These are phyloP conservation scores for Botrytis hyacinthi DNA, from an alignment of 2,329 filamentous ascomycete genomes.

Conservation along the genomic window DNA sequence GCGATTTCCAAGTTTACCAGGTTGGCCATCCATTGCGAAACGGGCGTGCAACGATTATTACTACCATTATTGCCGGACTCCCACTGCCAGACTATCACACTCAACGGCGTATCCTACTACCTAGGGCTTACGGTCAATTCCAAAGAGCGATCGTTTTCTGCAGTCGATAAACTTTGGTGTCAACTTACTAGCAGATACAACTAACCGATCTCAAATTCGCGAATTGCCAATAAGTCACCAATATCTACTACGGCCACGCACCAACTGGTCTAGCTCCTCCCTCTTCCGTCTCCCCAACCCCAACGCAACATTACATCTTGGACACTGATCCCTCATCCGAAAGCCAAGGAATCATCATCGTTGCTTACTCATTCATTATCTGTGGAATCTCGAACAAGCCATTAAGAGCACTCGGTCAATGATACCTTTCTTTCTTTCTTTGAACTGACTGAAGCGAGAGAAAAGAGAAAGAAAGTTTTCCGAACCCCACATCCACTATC, in stretches of 20 bases:
- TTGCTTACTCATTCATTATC: background rate
- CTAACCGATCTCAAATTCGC: background rate
- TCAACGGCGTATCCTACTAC: background rate
- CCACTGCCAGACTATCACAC: background rate
- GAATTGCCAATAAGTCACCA: background rate
- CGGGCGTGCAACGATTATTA: background rate
- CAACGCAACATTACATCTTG: too few relatives aligned
- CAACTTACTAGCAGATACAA: background rate
- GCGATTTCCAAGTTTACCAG: background rate
- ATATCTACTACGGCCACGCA: background rate
- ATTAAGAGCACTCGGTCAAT: background rate
- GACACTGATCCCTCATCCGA: background rate
- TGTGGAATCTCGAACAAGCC: background rate
- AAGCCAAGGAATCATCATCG: background rate
- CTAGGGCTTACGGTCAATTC: background rate
- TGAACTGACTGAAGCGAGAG: background rate
- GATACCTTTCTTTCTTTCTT: background rate
- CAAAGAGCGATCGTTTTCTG: background rate
- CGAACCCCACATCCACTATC: background rate
- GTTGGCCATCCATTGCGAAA: background rate
- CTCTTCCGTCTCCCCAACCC: background rate
- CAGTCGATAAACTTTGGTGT: background rate
- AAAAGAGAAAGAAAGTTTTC: background rate
- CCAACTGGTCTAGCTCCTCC: background rate
- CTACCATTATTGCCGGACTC: background rate